Evolutionary conservation across 306 rosid species (phyloP), one percentile per base, ranked within the genome.

Genomic region (Hippophae rhamnoides): DNA sequence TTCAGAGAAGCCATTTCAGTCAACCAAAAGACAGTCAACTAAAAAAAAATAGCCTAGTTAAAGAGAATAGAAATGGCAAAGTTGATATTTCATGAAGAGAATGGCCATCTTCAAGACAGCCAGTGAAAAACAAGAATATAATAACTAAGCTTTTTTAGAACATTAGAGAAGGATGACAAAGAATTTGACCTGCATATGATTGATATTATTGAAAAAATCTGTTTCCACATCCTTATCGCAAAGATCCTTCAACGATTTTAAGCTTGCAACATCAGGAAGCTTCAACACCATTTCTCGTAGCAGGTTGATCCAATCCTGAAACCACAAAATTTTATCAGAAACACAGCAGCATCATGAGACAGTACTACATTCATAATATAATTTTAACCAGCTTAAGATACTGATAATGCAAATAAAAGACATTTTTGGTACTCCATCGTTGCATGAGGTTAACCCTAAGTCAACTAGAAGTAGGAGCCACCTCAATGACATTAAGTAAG

Each of bases 301-400:
- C 54, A 92, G 69, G 66, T 81, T 76, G 18, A 88, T 67, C 98
- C 98, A 92, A 67, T 82, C 98, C 96, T 92, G 86, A 71, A 79
- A 65, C 63, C 66, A 58, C 52, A 61, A 49, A 54, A 71, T 58
- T 26, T 60, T 10, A 69, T 59, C 25, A 52, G 26, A 69, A 67
- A 59, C 38, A 70, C 7, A 23, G 50, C 13, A 65, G 50, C 64
- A 60, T 50, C 47, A 51, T 50, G 58, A 68, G 58, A 3, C 7
- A 49, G 53, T 11, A 49, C 23, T 12, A 12, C 12, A 12, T 9
- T 47, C 50, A 47, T 47, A 9, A 47, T 47, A 49, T 49, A 31
- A 31, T 31, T 31, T 31, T 31, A 31, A 31, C 38, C 38, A 31
- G 2, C 38, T 31, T 31, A 31, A 31, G 38, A 31, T 2, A 31